A percentile compares a stretch with the other conserved stretches of the same genome.
These are phyloP conservation scores for Fusarium sp. DNA, from an alignment of 2,329 filamentous ascomycete species.

Conservation along the genomic window DNA sequence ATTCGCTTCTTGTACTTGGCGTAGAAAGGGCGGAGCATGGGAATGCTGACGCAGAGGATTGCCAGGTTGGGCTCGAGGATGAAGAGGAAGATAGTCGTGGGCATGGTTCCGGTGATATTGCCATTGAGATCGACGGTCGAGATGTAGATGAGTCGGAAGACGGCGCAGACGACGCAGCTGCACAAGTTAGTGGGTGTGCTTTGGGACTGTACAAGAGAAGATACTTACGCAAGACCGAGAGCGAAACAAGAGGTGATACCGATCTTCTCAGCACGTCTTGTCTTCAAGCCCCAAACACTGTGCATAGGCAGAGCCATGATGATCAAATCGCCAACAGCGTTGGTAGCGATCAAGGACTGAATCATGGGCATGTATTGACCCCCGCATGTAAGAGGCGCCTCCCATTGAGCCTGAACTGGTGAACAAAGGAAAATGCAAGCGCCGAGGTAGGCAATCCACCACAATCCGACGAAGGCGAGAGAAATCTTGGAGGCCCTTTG, in stretches of 20 bases:
- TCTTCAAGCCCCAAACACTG: conserved; percentile 54
- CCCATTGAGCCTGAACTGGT: conserved; percentile 58
- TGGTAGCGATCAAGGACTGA: conserved; percentile 52
- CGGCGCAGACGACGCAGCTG: conserved; percentile 52
- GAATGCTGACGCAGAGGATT: conserved; percentile 56
- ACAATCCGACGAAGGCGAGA: conserved; percentile 52
- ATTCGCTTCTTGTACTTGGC: conserved; percentile 48
- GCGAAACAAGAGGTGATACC: conserved; percentile 52
- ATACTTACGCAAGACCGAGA: conserved; percentile 51
- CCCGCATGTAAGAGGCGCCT: conserved; percentile 47
- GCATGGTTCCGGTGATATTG: conserved; percentile 55
- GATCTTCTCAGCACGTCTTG: conserved; percentile 50
- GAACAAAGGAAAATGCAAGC: conserved; percentile 58
- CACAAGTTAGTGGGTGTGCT: conserved; percentile 4
- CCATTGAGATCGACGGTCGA: conserved; percentile 50
- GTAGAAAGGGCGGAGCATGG: conserved; percentile 55
- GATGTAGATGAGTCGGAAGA: conserved; percentile 54
- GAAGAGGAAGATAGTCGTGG: conserved; percentile 54
- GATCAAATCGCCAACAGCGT: conserved; percentile 52
- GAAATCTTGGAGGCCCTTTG: conserved; percentile 47
- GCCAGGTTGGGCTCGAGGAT: conserved; percentile 55
- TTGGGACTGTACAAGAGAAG: fast-evolving
- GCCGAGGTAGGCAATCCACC: conserved; percentile 57
- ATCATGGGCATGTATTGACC: conserved; percentile 52
- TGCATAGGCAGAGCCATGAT: conserved; percentile 54